phyloP scores from a whole-genome alignment of 441 rosid species.

The Pelargonium cotyledonis region DNA sequence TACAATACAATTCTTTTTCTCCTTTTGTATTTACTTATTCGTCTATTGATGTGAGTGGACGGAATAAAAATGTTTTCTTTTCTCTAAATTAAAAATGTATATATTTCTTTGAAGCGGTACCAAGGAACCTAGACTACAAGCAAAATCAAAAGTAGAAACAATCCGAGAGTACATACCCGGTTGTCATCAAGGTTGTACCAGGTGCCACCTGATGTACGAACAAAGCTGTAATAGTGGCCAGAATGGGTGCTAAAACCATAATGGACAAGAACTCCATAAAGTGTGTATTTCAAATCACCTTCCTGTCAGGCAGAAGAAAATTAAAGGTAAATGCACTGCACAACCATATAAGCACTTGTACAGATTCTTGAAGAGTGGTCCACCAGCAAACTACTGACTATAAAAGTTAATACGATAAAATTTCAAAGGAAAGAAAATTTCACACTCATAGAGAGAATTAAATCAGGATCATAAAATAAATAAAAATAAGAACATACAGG shows the following conservation, averaged over 20 bases:
- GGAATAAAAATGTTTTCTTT: too few relatives aligned
- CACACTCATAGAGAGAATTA: too few relatives aligned
- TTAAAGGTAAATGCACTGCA: background rate
- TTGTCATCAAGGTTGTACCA: constrained; percentile 95
- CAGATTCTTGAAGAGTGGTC: background rate
- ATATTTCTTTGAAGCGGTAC: too few relatives aligned
- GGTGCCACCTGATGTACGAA: constrained; percentile 84
- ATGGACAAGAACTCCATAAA: constrained; percentile 92
- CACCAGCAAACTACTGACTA: background rate
- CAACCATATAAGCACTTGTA: background rate
- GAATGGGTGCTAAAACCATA: constrained; percentile 76
- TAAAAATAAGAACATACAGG: too few relatives aligned
- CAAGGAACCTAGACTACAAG: constrained; percentile 3
- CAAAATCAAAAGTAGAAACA: constrained; percentile 13
- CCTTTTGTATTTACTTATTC: too few relatives aligned
- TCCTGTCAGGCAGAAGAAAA: constrained; percentile 45
- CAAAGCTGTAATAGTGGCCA: constrained; percentile 87
- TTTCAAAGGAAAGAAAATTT: too few relatives aligned
- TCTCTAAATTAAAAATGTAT: too few relatives aligned
- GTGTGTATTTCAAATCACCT: constrained; percentile 80
- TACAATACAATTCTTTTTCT: too few relatives aligned
- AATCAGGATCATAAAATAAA: too few relatives aligned
- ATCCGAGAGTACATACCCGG: constrained; percentile 38
- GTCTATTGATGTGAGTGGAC: too few relatives aligned
- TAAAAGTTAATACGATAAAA: too few relatives aligned